Percentiles rank a stretch among this genome's conserved stretches.
Conservation (phyloP, 2,329 filamentous ascomycete species). For the Ophiostoma sp. region DNA sequence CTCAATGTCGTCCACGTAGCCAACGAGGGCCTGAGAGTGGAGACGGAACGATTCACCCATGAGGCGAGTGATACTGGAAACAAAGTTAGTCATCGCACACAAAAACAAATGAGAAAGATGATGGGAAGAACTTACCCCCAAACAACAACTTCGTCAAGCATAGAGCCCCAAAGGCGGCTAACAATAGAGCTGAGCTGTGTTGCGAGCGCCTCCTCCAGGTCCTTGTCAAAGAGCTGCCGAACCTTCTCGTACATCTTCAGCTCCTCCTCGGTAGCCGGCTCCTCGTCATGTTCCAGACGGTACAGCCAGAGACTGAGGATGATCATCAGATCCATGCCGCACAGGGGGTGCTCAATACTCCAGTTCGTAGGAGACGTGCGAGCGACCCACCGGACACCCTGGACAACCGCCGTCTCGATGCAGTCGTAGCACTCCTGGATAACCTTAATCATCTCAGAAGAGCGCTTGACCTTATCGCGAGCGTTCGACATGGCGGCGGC, state of each 20-base stretch:
- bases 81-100: constrained; percentile 39
- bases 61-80: constrained; percentile 72
- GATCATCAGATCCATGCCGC: constrained; percentile 94
- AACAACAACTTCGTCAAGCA: constrained; percentile 97
- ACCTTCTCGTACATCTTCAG: constrained; percentile 88
- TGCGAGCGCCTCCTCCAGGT: constrained; percentile 74
- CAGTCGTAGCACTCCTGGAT: constrained; percentile 97
- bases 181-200: constrained; percentile 91
- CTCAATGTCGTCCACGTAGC: constrained; percentile 82
- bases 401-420: constrained; percentile 89
- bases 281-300: constrained; percentile 97
- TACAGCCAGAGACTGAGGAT: constrained; percentile 97
- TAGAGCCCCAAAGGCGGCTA: constrained; percentile 90
- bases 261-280: constrained; percentile 79
- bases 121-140: constrained; percentile 59
- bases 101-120: constrained; percentile 50
- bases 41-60: constrained; percentile 98
- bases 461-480: constrained; percentile 88
- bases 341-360: constrained; percentile 97
- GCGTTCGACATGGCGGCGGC: constrained; percentile 94
- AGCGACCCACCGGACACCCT: constrained; percentile 97
- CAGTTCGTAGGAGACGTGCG: constrained; percentile 96
- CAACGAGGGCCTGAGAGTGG: constrained; percentile 87
- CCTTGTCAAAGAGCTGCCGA: constrained; percentile 82
- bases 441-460: constrained; percentile 96